Evolutionary conservation across 139 green algal genomes (phyloP).

Genomic region (Micractinium sp.): DNA sequence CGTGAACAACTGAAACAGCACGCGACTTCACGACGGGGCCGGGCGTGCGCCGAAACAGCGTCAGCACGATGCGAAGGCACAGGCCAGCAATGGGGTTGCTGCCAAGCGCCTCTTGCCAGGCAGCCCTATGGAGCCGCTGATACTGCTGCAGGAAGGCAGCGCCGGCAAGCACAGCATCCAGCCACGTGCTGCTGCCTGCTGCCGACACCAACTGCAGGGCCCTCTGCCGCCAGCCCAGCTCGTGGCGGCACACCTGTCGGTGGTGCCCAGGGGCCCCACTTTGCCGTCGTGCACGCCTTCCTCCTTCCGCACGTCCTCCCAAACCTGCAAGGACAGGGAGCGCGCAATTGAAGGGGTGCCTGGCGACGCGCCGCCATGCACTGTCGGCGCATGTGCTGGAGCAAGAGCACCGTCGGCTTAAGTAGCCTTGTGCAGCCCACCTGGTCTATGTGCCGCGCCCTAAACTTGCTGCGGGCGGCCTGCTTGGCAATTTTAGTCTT

Average conservation of each 20-base stretch:
- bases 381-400: neutral
- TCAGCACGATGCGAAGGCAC: no score
- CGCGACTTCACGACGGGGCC: no score
- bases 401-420: neutral
- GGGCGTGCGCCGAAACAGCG: no score
- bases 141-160: no score
- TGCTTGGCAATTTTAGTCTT: conserved; percentile 56
- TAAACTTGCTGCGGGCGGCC: conserved; percentile 59
- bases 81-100: no score
- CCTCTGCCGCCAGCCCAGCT: no score
- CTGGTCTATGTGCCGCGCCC: conserved; percentile 78
- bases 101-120: neutral
- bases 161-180: neutral
- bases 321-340: conserved; percentile 62
- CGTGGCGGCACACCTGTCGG: conserved; percentile 53
- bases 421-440: conserved; percentile 37
- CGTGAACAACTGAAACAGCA: no score
- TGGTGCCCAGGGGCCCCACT: conserved; percentile 75
- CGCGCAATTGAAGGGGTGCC: no score
- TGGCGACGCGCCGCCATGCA: neutral
- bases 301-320: conserved; percentile 79
- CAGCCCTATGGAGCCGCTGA: neutral
- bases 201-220: no score
- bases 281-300: conserved; percentile 66
- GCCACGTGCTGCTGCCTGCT: neutral